A percentile compares a stretch with the other conserved stretches of the same genome.
phyloP scores from a whole-genome alignment of 2,329 filamentous ascomycete species.

The Alternaria conjuncta region DNA sequence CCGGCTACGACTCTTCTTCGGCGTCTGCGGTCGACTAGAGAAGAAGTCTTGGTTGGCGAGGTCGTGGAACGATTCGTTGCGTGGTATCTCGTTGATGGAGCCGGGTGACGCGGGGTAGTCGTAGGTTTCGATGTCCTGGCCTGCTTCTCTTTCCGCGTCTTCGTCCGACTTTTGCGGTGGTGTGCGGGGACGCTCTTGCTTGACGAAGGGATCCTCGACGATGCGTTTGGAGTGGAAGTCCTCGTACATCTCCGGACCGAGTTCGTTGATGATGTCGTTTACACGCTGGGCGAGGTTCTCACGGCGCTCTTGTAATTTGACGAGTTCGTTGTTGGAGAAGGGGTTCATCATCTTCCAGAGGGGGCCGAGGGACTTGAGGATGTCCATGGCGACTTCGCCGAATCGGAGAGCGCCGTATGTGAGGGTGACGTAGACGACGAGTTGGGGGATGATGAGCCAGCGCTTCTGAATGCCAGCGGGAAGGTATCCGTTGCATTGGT shows the following conservation, averaged over 20 bases:
- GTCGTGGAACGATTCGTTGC: conserved; percentile 93
- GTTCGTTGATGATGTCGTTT: conserved; percentile 89
- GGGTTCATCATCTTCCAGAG: conserved; percentile 86
- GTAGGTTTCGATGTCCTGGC: conserved; percentile 31
- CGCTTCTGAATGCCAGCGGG: conserved; percentile 78
- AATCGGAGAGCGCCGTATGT: conserved; percentile 94
- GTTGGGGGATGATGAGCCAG: conserved; percentile 68
- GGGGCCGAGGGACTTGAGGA: conserved; percentile 90
- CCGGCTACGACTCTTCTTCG: conserved; percentile 74
- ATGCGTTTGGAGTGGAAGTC: conserved; percentile 66
- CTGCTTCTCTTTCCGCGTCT: conserved; percentile 22
- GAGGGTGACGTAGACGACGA: conserved; percentile 82
- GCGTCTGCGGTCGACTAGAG: conserved; percentile 83
- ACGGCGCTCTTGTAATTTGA: conserved; percentile 75
- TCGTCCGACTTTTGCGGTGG: conserved; percentile 29
- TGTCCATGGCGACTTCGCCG: conserved; percentile 98
- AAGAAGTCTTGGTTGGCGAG: conserved; percentile 89
- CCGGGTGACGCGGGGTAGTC: conserved; percentile 35
- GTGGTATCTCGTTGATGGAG: conserved; percentile 57
- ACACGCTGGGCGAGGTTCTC: conserved; percentile 80
- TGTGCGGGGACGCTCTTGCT: conserved; percentile 24
- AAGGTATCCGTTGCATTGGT: conserved; percentile 81
- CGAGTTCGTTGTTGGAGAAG: conserved; percentile 80
- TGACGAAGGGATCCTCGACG: conserved; percentile 45
- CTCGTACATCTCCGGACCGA: conserved; percentile 95